These are phyloP conservation scores for Daldinia loculata DNA, from an alignment of 495 filamentous ascomycete genomes.

Conservation along the genomic window DNA sequence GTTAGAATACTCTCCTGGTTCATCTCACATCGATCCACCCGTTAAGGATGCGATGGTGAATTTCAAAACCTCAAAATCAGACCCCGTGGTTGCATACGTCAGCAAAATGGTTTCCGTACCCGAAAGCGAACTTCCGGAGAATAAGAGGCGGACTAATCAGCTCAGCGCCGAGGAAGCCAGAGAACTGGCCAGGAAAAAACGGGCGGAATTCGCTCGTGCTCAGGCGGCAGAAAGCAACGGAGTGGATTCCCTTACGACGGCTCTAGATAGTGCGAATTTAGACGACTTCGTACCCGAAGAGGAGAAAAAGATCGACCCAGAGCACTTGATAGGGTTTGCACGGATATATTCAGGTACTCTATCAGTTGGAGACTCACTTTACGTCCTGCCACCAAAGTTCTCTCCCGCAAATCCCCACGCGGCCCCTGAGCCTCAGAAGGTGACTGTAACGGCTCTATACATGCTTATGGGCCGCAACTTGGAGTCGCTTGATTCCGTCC, in stretches of 20 bases:
- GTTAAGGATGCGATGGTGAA: constrained; percentile 81
- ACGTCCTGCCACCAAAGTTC: constrained; percentile 92
- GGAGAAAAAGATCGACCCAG: constrained; percentile 70
- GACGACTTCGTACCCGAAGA: constrained; percentile 61
- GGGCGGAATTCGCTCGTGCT: constrained; percentile 82
- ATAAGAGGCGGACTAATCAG: constrained; percentile 74
- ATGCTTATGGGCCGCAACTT: constrained; percentile 94
- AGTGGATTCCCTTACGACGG: constrained; percentile 43
- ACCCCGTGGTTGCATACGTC: constrained; percentile 92
- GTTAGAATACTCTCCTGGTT: constrained; percentile 81
- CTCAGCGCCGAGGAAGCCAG: constrained; percentile 89
- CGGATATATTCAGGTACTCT: constrained; percentile 91
- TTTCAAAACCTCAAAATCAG: constrained; percentile 72
- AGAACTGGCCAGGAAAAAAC: constrained; percentile 85
- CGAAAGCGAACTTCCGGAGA: constrained; percentile 85
- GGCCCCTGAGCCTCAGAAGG: constrained; percentile 79
- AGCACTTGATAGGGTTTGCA: constrained; percentile 94
- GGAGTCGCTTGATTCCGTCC: constrained; percentile 82
- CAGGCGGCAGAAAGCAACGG: constrained; percentile 53
- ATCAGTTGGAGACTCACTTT: constrained; percentile 87
- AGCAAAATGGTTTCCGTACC: constrained; percentile 98
- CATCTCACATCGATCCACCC: constrained; percentile 68
- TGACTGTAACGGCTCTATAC: constrained; percentile 88
- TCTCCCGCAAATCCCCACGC: constrained; percentile 79
- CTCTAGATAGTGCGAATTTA: constrained; percentile 53